Evolutionary conservation across 1,139 yeast species (phyloP).

Genomic region (Debaryomyces psychrophilus): DNA sequence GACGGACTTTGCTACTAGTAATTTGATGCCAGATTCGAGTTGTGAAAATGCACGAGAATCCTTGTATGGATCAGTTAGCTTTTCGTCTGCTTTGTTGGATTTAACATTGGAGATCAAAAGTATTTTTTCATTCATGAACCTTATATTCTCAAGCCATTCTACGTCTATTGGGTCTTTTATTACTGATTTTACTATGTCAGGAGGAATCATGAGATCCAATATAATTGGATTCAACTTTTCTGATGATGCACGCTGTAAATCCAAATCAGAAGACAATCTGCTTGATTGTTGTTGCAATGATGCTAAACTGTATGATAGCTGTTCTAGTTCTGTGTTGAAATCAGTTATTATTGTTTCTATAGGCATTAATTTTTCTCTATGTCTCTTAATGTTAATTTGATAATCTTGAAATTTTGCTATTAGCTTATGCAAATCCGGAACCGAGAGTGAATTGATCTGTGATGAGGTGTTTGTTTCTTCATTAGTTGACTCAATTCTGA

Average conservation of each 20-base stretch:
- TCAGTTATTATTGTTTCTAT: slow-evolving; percentile 44
- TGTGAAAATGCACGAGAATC: slow-evolving; percentile 41
- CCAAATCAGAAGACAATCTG: slow-evolving; percentile 39
- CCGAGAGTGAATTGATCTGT: slow-evolving; percentile 12
- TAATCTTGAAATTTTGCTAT: slow-evolving; percentile 34
- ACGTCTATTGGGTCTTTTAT: slow-evolving; percentile 49
- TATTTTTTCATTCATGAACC: slow-evolving; percentile 58
- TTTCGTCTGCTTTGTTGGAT: slow-evolving; percentile 23
- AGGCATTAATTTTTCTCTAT: slow-evolving; percentile 41
- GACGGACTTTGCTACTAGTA: slow-evolving; percentile 54
- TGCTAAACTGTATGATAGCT: slow-evolving; percentile 62
- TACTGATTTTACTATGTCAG: slow-evolving; percentile 58
- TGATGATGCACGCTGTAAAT: slow-evolving; percentile 57
- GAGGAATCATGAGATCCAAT: slow-evolving; percentile 74
- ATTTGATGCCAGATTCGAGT: slow-evolving; percentile 40
- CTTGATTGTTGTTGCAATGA: slow-evolving; percentile 57
- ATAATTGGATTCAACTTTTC: slow-evolving; percentile 69
- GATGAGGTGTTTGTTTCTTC: slow-evolving; percentile 4
- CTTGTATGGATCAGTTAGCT: slow-evolving; percentile 22
- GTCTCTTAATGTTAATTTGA: slow-evolving; percentile 37
- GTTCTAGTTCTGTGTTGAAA: slow-evolving; percentile 60
- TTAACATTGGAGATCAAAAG: slow-evolving; percentile 44
- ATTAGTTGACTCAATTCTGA: slow-evolving; percentile 21
- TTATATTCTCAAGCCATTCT: slow-evolving; percentile 62
- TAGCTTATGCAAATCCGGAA: slow-evolving; percentile 18